Base-by-base conservation (phyloP, 352 stramenopile genomes). In the Phytophthora lateralis region DNA sequence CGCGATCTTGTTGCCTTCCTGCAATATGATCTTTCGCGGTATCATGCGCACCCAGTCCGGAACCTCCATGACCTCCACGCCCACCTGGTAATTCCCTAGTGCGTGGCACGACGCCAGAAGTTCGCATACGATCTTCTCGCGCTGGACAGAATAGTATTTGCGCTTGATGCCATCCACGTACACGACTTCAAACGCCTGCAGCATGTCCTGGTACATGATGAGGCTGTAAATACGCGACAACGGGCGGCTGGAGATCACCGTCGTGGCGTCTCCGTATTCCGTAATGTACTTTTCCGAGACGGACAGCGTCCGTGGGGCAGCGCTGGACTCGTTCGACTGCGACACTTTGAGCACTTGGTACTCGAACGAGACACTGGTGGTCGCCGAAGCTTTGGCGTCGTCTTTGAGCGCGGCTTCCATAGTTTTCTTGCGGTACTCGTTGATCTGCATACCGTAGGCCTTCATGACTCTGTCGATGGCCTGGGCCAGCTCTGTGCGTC, bases 361-460 rank as follows among this genome's bases (percentile, higher is more conserved):
- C 62, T 91, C 79, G 37, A 85, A 90, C 0, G 76, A 90, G 30
- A 88, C 66, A 15, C 63, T 71, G 1, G 82, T 79, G 0, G 26
- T 46, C 11, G 59, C 39, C 0, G 76, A 50, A 4, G 57, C 55
- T 10, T 60, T 70, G 0, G 55, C 65, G 32, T 88, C 71, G 10
- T 89, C 72, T 48, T 86, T 85, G 20, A 77, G 45, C 1, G 80
- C 82, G 0, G 60, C 69, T 26, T 85, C 81, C 69, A 94, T 73
- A 6, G 82, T 90, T 58, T 92, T 92, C 63, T 94, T 90, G 18
- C 78, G 69, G 52, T 94, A 94, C 42, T 94, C 82, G 59, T 94
- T 92, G 17, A 94, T 88, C 44, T 78, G 73, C 70, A 94, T 94
- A 12, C 75, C 78, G 45, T 92, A 94, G 4, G 75, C 73, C n/a